Percentiles rank a stretch among this genome's conserved stretches.
These are phyloP conservation scores for Botryotinia globosa DNA, from an alignment of 2,329 filamentous ascomycete species.

Conservation along the genomic window DNA sequence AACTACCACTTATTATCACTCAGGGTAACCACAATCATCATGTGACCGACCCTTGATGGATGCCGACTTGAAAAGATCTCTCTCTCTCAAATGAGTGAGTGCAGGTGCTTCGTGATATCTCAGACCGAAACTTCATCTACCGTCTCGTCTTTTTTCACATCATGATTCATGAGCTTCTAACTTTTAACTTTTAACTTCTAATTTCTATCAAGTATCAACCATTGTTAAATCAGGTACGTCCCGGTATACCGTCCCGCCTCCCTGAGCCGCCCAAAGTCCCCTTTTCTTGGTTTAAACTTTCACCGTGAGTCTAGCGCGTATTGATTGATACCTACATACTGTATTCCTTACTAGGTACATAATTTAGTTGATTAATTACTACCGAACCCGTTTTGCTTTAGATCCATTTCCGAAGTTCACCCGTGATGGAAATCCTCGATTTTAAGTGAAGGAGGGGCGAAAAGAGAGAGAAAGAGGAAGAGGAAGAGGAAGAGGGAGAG, in stretches of 20 bases:
- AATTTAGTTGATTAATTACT: background rate
- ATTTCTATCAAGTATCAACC: no score
- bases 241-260: background rate
- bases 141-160: background rate
- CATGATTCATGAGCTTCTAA: background rate
- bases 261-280: background rate
- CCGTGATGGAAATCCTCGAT: background rate
- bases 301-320: background rate
- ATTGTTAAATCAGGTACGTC: background rate
- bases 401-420: slow-evolving; percentile 5
- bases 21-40: no score
- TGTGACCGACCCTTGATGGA: no score
- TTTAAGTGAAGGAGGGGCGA: background rate
- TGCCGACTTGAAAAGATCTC: no score
- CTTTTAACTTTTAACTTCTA: background rate
- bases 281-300: background rate
- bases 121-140: background rate
- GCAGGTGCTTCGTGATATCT: background rate
- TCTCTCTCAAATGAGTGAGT: background rate
- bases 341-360: no score
- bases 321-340: no score
- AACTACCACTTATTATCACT: no score
- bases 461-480: background rate
- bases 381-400: background rate
- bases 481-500: background rate